These are phyloP conservation scores for Galerina sulciceps DNA, from an alignment of 768 basidiomycete genomes.

Conservation along the genomic window DNA sequence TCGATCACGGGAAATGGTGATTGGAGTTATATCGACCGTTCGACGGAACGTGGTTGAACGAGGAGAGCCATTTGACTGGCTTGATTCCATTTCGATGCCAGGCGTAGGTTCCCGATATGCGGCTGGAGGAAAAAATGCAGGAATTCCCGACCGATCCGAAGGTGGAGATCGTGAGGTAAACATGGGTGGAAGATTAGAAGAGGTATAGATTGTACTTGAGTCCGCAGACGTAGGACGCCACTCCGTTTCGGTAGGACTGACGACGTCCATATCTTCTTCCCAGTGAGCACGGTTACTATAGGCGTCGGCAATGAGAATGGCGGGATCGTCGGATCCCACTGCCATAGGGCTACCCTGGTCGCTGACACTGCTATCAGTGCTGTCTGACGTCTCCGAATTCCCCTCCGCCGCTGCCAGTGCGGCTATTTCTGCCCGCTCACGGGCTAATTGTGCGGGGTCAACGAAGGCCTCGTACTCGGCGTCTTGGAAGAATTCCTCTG, in stretches of 20 bases:
- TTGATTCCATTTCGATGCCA: slow-evolving; percentile 8
- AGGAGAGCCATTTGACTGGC: slow-evolving; percentile 13
- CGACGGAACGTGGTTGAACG: slow-evolving; percentile 30
- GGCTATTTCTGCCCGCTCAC: slow-evolving; percentile 29
- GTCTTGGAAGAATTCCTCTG: slow-evolving; percentile 72
- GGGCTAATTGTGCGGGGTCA: slow-evolving; percentile 42
- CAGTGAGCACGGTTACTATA: slow-evolving; percentile 31
- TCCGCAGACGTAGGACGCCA: slow-evolving; percentile 6
- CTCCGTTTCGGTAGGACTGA: slow-evolving; percentile 4
- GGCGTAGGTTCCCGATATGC: slow-evolving; percentile 22
- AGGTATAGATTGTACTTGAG: neutral
- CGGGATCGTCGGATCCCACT: slow-evolving; percentile 44
- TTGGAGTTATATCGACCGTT: slow-evolving; percentile 38
- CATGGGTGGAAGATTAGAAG: neutral
- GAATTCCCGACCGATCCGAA: slow-evolving; percentile 8
- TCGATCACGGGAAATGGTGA: slow-evolving; percentile 30
- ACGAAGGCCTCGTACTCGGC: slow-evolving; percentile 74
- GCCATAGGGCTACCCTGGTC: slow-evolving; percentile 56
- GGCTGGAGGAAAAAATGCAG: slow-evolving; percentile 28
- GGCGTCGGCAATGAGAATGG: slow-evolving; percentile 40
- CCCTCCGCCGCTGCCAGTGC: slow-evolving; percentile 28
- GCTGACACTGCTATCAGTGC: slow-evolving; percentile 48
- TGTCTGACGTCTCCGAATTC: slow-evolving; percentile 37
- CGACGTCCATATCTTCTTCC: slow-evolving; percentile 5
- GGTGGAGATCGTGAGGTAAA: neutral